A percentile compares a stretch with the other conserved stretches of the same genome.
phyloP scores from a whole-genome alignment of 805 yeast genomes.

The Lipomyces oligophaga region DNA sequence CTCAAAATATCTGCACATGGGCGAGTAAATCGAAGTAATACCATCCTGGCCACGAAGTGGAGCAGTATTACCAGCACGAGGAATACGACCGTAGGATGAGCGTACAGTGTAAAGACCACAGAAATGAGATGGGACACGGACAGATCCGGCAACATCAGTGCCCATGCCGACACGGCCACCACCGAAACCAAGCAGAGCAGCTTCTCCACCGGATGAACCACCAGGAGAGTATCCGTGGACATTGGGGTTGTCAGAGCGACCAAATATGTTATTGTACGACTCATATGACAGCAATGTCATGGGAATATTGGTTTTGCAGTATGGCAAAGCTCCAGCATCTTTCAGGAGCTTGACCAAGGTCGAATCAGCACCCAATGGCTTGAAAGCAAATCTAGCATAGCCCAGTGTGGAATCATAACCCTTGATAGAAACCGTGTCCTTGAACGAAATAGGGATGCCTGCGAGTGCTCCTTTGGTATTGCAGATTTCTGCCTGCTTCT shows the following conservation, averaged over 20 bases:
- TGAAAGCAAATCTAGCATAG: constrained; percentile 43
- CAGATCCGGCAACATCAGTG: constrained; percentile 56
- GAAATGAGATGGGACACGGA: constrained; percentile 53
- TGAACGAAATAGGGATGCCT: constrained; percentile 60
- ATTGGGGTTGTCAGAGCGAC: constrained; percentile 46
- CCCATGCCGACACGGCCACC: constrained; percentile 54
- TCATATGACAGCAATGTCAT: constrained; percentile 44
- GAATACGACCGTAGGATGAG: constrained; percentile 50
- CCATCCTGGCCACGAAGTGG: constrained; percentile 48
- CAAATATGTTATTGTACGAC: constrained; percentile 44
- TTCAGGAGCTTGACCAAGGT: constrained; percentile 43
- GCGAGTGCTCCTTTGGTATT: constrained; percentile 55
- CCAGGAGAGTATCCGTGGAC: constrained; percentile 47
- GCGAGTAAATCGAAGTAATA: constrained; percentile 45
- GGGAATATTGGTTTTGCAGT: constrained; percentile 55
- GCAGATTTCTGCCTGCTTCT: constrained; percentile 51
- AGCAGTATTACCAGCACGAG: constrained; percentile 42
- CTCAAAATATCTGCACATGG: constrained; percentile 47
- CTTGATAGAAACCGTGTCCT: constrained; percentile 51
- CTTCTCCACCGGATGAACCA: constrained; percentile 58
- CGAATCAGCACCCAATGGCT: constrained; percentile 43
- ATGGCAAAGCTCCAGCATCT: constrained; percentile 50
- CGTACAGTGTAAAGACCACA: constrained; percentile 50
- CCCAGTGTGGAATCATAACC: constrained; percentile 55
- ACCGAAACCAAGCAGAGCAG: constrained; percentile 44